Evolutionary conservation across 768 basidiomycete species (phyloP), one percentile per base, ranked within the genome.

Genomic region (Rhodotorula taiwanensis): DNA sequence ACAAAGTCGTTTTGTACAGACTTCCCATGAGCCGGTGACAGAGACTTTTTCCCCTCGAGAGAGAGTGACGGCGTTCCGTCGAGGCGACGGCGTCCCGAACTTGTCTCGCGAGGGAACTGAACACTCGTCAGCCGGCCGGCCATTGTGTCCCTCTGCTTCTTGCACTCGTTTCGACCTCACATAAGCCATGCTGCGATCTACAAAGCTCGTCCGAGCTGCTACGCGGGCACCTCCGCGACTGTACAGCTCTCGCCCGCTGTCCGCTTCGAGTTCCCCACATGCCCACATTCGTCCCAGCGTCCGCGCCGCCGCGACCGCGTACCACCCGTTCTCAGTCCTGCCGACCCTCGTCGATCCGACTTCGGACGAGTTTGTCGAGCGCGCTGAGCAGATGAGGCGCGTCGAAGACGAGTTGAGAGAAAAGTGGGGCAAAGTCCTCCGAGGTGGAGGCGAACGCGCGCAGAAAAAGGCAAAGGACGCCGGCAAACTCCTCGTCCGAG

Each of bases 401-500:
- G 77, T 89, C 39, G 51, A 59, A 30, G 27, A 14, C 3, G 47
- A 54, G 27, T 82, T 90, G 7, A 78, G 80, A 0, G 83, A 86
- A 60, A 69, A 89, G 18, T 83, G 87, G 58, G 72, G 75, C 20
- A 86, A 83, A 82, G 55, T 81, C 10, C 27, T 86, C 71, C 78
- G 78, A 34, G 90, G 90, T 27, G 90, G 90, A 39, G 86, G 89
- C 28, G 70, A 78, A 18, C 89, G 85, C 74, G 86, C 88, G 30
- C 82, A 82, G 36, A 84, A 85, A 65, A 80, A 86, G 41, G 87
- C 89, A 84, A 78, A 80, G 70, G 81, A 78, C 71, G 85, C 84
- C 74, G 87, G 90, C 3, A 93, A 93, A 80, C 83, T 82, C 71
- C 76, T 91, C 18, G 89, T 90, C 31, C 79, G 90, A 71, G 88